Evolutionary conservation across 1,139 yeast genomes (phyloP).

Genomic region (Protomyces arabidopsidicola): DNA sequence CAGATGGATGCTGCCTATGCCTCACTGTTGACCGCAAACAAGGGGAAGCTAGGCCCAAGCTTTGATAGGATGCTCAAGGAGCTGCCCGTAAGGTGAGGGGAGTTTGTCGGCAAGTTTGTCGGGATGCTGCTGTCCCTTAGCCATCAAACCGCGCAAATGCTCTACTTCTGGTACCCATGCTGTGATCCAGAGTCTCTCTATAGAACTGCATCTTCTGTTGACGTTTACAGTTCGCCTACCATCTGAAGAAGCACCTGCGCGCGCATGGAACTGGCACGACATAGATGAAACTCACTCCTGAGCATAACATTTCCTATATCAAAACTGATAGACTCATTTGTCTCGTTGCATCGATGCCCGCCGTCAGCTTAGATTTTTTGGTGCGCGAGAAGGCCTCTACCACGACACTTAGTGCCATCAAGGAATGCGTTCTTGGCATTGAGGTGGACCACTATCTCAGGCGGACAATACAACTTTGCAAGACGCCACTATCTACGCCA

Average conservation of each 20-base stretch:
- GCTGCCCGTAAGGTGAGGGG: conserved; percentile 37
- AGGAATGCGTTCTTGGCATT: conserved; percentile 52
- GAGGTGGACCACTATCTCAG: conserved; percentile 73
- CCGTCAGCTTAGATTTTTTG: conserved; percentile 11
- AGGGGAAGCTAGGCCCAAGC: conserved; percentile 25
- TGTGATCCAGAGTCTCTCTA: too few relatives aligned
- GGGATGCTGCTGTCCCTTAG: too few relatives aligned
- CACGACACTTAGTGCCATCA: conserved; percentile 6
- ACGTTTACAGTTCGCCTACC: neutral
- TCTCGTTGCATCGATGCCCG: neutral
- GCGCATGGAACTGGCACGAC: too few relatives aligned
- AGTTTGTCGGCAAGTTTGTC: too few relatives aligned
- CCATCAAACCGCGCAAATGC: too few relatives aligned
- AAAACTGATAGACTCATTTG: too few relatives aligned
- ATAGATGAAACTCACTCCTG: too few relatives aligned
- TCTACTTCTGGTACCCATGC: too few relatives aligned
- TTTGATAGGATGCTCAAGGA: conserved; percentile 26
- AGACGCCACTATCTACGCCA: conserved; percentile 70
- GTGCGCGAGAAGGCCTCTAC: conserved; percentile 14
- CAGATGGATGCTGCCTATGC: conserved; percentile 23
- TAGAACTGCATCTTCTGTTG: too few relatives aligned
- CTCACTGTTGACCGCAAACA: conserved; percentile 16
- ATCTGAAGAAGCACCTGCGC: neutral
- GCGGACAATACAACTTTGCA: conserved; percentile 56
- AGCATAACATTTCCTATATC: too few relatives aligned